These are phyloP conservation scores for Sporothrix euskadiensis DNA, from an alignment of 2,329 filamentous ascomycete genomes.

Conservation along the genomic window DNA sequence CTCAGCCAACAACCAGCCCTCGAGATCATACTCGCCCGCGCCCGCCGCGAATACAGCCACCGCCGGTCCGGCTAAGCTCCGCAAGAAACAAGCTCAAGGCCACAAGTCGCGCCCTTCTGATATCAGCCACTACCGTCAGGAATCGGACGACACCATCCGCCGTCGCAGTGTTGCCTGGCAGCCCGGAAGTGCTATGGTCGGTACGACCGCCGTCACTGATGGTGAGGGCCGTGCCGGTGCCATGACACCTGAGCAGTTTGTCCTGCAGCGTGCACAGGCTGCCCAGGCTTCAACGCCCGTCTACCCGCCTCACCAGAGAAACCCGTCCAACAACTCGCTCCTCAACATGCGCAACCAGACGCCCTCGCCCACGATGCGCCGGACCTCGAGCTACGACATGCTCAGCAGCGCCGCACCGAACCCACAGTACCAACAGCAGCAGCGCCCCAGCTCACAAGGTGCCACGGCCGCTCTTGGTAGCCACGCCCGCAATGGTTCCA, in stretches of 20 bases:
- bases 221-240: constrained; percentile 45
- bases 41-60: constrained; percentile 16
- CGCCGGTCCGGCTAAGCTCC: neutral
- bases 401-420: constrained; percentile 38
- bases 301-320: constrained; percentile 59
- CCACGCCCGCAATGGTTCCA: constrained; percentile 31
- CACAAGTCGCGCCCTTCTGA: constrained; percentile 35
- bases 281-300: constrained; percentile 55
- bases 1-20: neutral
- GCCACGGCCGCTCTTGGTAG: constrained; percentile 51
- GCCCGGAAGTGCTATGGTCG: constrained; percentile 60
- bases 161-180: constrained; percentile 74
- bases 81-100: constrained; percentile 31
- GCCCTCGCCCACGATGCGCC: constrained; percentile 47
- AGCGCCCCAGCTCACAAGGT: constrained; percentile 60
- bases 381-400: constrained; percentile 46
- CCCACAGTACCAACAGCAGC: constrained; percentile 43
- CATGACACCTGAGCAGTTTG: constrained; percentile 78
- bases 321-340: constrained; percentile 55
- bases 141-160: constrained; percentile 56
- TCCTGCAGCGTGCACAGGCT: constrained; percentile 69
- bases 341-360: constrained; percentile 44
- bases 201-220: constrained; percentile 49
- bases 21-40: constrained; percentile 7
- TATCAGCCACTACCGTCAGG: constrained; percentile 47